phyloP scores from a whole-genome alignment of 805 yeast species.

The Tetrapisispora iriomotensis region DNA sequence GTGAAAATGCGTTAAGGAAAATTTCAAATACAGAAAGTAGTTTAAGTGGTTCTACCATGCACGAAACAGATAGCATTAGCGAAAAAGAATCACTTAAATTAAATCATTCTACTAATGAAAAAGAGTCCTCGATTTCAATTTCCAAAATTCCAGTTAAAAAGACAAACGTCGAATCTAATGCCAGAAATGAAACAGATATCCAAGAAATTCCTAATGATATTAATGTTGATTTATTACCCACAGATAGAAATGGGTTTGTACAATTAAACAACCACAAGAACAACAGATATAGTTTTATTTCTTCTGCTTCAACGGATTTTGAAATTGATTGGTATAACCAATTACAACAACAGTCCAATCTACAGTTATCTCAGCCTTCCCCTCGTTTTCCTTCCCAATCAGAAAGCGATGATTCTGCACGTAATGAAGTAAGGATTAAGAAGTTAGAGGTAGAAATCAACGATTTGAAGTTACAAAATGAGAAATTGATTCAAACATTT shows the following conservation, averaged over 20 bases:
- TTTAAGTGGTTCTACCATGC: conserved; percentile 11
- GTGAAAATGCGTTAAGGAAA: conserved; percentile 1
- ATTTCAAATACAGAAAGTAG: conserved; percentile 8
- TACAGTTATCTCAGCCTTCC: conserved; percentile 5
- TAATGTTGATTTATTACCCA: conserved; percentile 13
- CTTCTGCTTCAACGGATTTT: conserved; percentile 25
- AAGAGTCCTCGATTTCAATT: conserved; percentile 2
- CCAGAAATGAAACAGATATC: conserved; percentile 1
- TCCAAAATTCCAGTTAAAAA: not conserved
- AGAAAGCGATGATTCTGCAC: conserved; percentile 11
- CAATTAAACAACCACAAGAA: conserved; percentile 5
- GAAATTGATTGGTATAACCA: conserved; percentile 12
- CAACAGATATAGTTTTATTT: conserved; percentile 26
- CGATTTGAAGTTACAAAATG: conserved; percentile 28
- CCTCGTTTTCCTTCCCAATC: conserved; percentile 2
- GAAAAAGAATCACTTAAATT: not conserved
- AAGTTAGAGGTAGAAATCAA: conserved; percentile 26
- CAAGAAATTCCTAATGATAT: conserved; percentile 11
- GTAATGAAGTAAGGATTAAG: conserved; percentile 24
- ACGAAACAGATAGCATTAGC: conserved; percentile 6
- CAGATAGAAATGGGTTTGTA: conserved; percentile 17
- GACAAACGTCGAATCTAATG: not conserved
- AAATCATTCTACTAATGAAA: not conserved
- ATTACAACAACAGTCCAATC: conserved; percentile 2
- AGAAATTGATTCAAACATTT: conserved; percentile 24